Base-by-base conservation (phyloP, 805 yeast species). In the Suhomyces sp. region DNA sequence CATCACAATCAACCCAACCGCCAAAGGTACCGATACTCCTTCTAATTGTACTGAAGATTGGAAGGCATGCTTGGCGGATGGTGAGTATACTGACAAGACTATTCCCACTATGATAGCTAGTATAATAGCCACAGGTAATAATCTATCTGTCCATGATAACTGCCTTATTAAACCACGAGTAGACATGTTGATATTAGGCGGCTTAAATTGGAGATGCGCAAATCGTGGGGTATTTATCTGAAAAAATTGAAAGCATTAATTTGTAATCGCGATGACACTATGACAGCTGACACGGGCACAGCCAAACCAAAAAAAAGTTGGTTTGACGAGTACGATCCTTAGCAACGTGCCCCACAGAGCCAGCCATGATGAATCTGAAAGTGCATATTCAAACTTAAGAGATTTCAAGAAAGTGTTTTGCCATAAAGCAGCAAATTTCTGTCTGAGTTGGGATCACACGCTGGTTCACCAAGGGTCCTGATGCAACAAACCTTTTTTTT, bases 1-100 rank as follows among this genome's bases (percentile, higher is more conserved):
- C 84, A 81, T 81, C 17, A 78, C 70, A 8, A 81, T 68, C 53
- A 81, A 60, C 1, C 85, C 85, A 12, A 79, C 64, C 1, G 81
- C 75, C n/a, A 77, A 53, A 2, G 82, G 81, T 33, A 74, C 62
- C 13, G 78, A 69, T 2, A 77, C 80, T 10, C 69, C 71, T 10
- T 70, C 67, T 17, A 76, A 55, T 43, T 64, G 51, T 3, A 67
- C 67, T 19, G 47, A 27, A 15, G 70, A 66, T 37, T 71, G 59
- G 53, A 77, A 75, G 4, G 71, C 72, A 9, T 59, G 51, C 54
- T 76, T 60, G 15, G 73, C 58, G 7, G 58, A 49, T 3, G 79
- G 78, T 7, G 60, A 73, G 54, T 73, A 76, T 12, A 72, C 79
- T 1, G 80, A 75, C 2, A 77, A 56, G 13, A 77, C 44, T 1